A percentile compares a stretch with the other conserved stretches of the same genome.
phyloP scores from a whole-genome alignment of 2,329 filamentous ascomycete genomes.

The Nothopassalora personata region DNA sequence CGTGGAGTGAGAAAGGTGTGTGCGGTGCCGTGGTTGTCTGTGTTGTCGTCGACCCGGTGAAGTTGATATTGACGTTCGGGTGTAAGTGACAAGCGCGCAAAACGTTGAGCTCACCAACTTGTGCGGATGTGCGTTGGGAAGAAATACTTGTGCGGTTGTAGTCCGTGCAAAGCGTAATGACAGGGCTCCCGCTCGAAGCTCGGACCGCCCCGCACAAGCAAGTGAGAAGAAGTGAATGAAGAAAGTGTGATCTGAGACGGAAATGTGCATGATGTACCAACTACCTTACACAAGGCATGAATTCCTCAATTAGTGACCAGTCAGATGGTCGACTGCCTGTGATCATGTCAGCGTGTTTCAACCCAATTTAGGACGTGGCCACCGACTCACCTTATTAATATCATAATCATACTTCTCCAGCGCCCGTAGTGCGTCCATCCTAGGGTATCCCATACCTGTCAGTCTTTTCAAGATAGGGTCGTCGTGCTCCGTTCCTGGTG shows the following conservation, averaged over 20 bases:
- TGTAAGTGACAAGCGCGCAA: not conserved
- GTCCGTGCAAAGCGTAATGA: not conserved
- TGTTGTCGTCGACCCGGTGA: not conserved
- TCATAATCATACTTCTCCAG: slow-evolving; percentile 96
- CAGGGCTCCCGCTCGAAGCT: not conserved
- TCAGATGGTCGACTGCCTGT: slow-evolving; percentile 11
- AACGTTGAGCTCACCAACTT: not conserved
- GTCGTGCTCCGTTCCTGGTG: slow-evolving; percentile 72
- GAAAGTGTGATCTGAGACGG: not conserved
- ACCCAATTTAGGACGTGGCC: not conserved
- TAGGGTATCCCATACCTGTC: slow-evolving; percentile 80
- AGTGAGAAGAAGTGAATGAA: not conserved
- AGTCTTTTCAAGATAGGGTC: slow-evolving; percentile 87
- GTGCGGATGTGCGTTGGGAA: not conserved
- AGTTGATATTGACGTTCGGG: not conserved
- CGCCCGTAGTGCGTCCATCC: slow-evolving; percentile 67
- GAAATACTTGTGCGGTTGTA: not conserved
- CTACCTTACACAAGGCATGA: not conserved
- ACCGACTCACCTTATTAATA: slow-evolving; percentile 73
- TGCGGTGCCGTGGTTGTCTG: not conserved
- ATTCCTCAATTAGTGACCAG: not conserved
- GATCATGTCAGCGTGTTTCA: not conserved
- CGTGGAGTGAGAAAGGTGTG: not conserved
- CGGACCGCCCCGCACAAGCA: not conserved
- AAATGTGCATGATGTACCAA: not conserved